Evolutionary conservation across 805 yeast genomes (phyloP), one percentile per base, ranked within the genome.

Genomic region (Candida loeiensis): DNA sequence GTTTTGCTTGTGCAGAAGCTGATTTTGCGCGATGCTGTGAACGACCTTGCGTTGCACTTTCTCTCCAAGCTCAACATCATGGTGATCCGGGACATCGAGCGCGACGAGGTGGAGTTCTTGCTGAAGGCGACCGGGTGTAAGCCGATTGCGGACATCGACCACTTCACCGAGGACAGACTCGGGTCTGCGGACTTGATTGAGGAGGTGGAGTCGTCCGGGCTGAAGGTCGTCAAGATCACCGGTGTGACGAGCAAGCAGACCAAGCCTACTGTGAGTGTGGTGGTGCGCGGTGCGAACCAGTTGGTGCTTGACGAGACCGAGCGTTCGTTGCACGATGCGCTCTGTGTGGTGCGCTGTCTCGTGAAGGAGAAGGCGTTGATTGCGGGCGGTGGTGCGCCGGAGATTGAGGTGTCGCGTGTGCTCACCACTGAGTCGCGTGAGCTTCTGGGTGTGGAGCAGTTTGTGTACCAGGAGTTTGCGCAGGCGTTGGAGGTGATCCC

Each of bases 341-440:
- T 93, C 43, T 93, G 99, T 75, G 99, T 91, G 41, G 73, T 84
- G 47, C 70, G 95, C 60, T 85, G 96, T 66, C 71, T 88, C 41
- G 95, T 89, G 19, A 87, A 88, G 58, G 88, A 86, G 60, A 83
- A 77, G 56, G 95, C 90, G 1, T 70, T 85, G 58, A 89, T 93
- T 66, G 96, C 98, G 11, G 99, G 99, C 54, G 99, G 99, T 48
- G 99, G 98, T 54, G 98, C 99, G 4, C 95, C 98, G 34, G 97
- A 89, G 66, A 80, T 89, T 49, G 96, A 90, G 69, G 82, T 87
- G 6, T 79, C 96, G 8, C 78, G 91, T 47, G 76, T 77, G 11
- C 66, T 89, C 49, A 69, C 76, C 51, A 80, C 78, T 50, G 95
- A 88, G 61, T 74, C 95, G 21, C 74, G 80, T 48, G 68, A 77